Evolutionary conservation across 805 yeast species (phyloP).

Genomic region (Candida nemodendra): DNA sequence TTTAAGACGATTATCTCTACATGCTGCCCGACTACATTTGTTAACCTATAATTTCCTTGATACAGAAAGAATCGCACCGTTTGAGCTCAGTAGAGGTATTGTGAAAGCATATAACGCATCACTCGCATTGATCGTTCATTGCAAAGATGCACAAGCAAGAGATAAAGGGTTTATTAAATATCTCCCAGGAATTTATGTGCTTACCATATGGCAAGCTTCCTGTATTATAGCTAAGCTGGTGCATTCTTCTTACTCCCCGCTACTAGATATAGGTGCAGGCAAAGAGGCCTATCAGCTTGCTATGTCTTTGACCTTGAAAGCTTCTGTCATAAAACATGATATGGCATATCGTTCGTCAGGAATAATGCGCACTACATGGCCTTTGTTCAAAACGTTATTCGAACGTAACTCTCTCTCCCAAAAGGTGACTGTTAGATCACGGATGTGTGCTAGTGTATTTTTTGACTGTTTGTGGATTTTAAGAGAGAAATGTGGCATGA

Average conservation of each 20-base stretch:
- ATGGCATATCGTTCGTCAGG: slow-evolving; percentile 92
- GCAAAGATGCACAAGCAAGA: slow-evolving; percentile 55
- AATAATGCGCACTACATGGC: slow-evolving; percentile 94
- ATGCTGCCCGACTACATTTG: slow-evolving; percentile 78
- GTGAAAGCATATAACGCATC: slow-evolving; percentile 81
- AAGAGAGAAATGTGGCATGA: slow-evolving; percentile 86
- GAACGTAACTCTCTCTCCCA: slow-evolving; percentile 43
- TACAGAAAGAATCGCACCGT: slow-evolving; percentile 42
- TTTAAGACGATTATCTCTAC: slow-evolving; percentile 63
- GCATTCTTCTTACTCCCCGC: slow-evolving; percentile 68
- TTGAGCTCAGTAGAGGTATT: slow-evolving; percentile 71
- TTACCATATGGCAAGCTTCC: slow-evolving; percentile 90
- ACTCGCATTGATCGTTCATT: slow-evolving; percentile 64
- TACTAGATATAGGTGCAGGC: slow-evolving; percentile 71
- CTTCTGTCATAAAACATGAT: slow-evolving; percentile 87
- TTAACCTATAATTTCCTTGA: slow-evolving; percentile 81
- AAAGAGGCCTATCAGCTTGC: slow-evolving; percentile 67
- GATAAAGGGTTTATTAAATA: slow-evolving; percentile 67
- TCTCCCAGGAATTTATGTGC: slow-evolving; percentile 78
- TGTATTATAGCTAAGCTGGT: slow-evolving; percentile 76
- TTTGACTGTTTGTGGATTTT: slow-evolving; percentile 86
- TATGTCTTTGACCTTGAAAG: slow-evolving; percentile 64
- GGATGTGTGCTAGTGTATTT: slow-evolving; percentile 91
- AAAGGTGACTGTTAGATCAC: slow-evolving; percentile 63
- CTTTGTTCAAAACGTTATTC: slow-evolving; percentile 66